Base-by-base conservation (phyloP, 1,284 basidiomycete species). In the Thelephora terrestris region DNA sequence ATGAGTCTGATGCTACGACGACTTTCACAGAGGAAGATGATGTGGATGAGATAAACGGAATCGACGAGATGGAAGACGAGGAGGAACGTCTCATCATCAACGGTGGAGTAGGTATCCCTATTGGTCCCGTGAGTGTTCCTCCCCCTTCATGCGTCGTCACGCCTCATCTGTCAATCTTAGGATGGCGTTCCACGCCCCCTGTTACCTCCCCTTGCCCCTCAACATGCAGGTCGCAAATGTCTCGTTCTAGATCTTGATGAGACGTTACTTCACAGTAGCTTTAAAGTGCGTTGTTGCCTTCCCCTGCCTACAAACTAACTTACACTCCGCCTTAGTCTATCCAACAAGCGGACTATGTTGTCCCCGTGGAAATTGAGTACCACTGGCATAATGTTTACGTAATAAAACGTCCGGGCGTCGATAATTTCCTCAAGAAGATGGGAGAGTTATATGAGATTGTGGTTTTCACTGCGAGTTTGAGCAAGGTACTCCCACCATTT, bases 301-400 rank as follows among this genome's bases (percentile, higher is more conserved):
- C 21, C 20, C 21, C 10, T 16, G 14, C 25, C 20, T 29, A 43
- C 24, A 42, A n/a, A 35, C 3, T 39, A 16, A 25, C 21, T 18
- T 23, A 27, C n/a, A 16, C 38, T 27, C 32, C 17, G 9, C 32
- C 56, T 10, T 62, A 95, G 92, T 89, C 93, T 56, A 91, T 97
- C 60, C 90, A 87, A 54, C 85, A 92, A 58, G 92, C 95, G 34
- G 96, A 99, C 69, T 99, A 94, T 65, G 90, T 99, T 53, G 95
- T 99, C 0, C 96, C 96, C 1, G 95, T 99, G 43, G 96, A 99
- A 68, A 99, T 99, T 55, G 96, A 99, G 63, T 93, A 91, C 54
- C 85, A 95, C 58, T 91, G 88, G 74, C 95, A 99, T 66, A 98
- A 98, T 60, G 92, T 99, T 52, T 98, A 99, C 67, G 96, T 99